Percentiles rank a stretch among this genome's conserved stretches.
These are phyloP conservation scores for Nakataea oryzae DNA, from an alignment of 2,329 filamentous ascomycete species.

Conservation along the genomic window DNA sequence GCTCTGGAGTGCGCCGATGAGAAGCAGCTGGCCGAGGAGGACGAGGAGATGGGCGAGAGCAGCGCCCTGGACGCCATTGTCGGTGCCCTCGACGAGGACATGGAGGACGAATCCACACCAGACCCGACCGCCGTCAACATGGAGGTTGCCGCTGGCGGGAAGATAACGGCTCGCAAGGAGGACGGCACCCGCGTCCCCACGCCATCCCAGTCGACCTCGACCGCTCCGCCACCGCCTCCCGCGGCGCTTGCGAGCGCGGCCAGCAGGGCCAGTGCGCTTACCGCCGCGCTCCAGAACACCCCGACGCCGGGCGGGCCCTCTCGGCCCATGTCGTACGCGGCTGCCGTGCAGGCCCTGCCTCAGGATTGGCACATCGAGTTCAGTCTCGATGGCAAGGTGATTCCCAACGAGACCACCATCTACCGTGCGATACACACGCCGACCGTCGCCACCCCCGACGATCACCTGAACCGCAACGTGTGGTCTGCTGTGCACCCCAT, in stretches of 20 bases:
- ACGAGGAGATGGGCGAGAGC: constrained; percentile 55
- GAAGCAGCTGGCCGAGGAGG: constrained; percentile 66
- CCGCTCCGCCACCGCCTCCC: neutral
- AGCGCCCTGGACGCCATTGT: constrained; percentile 74
- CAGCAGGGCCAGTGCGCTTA: constrained; percentile 22
- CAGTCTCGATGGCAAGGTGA: constrained; percentile 70
- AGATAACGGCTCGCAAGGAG: constrained; percentile 83
- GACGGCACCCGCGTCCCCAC: constrained; percentile 82
- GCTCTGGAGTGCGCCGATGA: constrained; percentile 90
- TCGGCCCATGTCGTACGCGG: constrained; percentile 70
- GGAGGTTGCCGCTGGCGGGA: constrained; percentile 77
- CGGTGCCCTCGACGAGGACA: constrained; percentile 80
- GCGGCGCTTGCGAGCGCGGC: constrained; percentile 25
- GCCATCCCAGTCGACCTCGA: constrained; percentile 47
- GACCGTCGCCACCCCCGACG: constrained; percentile 34
- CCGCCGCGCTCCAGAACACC: constrained; percentile 28
- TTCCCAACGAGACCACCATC: constrained; percentile 87
- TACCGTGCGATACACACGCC: constrained; percentile 82
- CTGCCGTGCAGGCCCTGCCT: constrained; percentile 67
- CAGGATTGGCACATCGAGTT: constrained; percentile 99
- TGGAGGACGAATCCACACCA: constrained; percentile 60
- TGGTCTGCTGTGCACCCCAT: constrained; percentile 89
- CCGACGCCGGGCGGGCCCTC: constrained; percentile 43
- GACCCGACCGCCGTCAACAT: constrained; percentile 86
- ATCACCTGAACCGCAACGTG: constrained; percentile 63